These are phyloP conservation scores for Gracilaria gracilis DNA, from an alignment of 23 red algal species.

Conservation along the genomic window DNA sequence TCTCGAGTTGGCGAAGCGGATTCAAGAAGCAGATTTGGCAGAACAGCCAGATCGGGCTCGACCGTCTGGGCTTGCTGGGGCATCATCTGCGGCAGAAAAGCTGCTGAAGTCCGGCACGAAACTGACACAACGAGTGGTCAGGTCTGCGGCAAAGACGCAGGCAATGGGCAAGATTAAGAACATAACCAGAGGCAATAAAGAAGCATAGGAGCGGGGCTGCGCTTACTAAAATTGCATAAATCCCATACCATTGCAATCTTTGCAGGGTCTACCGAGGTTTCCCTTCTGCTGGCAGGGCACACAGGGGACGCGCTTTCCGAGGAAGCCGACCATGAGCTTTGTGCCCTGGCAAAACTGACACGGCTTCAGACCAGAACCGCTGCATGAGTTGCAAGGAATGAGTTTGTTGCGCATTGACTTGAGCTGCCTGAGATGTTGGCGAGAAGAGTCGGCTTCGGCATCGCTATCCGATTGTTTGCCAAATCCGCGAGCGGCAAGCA, in stretches of 20 bases:
- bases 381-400: conserved; percentile 45
- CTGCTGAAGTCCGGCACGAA: conserved; percentile 31
- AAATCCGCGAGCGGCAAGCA: conserved; percentile 45
- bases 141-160: conserved; percentile 26
- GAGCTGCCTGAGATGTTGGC: not conserved
- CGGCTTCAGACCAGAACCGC: conserved; percentile 39
- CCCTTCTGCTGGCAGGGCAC: conserved; percentile 62
- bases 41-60: not conserved
- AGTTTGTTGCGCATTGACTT: conserved; percentile 52
- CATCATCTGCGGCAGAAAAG: conserved; percentile 34
- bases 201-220: not conserved
- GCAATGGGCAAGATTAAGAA: conserved; percentile 47
- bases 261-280: conserved; percentile 58
- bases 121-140: conserved; percentile 41
- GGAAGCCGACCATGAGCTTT: conserved; percentile 63
- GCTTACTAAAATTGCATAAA: conserved; percentile 23
- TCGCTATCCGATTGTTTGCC: conserved; percentile 24
- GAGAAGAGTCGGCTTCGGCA: not conserved
- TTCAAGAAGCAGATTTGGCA: conserved; percentile 43
- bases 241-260: conserved; percentile 52
- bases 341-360: conserved; percentile 78
- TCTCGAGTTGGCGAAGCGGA: conserved; percentile 31
- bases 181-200: conserved; percentile 17
- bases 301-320: conserved; percentile 65
- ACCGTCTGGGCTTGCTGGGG: conserved; percentile 6